Percentiles rank a stretch among this genome's conserved stretches.
Conservation (phyloP, 306 rosid genomes). For the Vicia faba region DNA sequence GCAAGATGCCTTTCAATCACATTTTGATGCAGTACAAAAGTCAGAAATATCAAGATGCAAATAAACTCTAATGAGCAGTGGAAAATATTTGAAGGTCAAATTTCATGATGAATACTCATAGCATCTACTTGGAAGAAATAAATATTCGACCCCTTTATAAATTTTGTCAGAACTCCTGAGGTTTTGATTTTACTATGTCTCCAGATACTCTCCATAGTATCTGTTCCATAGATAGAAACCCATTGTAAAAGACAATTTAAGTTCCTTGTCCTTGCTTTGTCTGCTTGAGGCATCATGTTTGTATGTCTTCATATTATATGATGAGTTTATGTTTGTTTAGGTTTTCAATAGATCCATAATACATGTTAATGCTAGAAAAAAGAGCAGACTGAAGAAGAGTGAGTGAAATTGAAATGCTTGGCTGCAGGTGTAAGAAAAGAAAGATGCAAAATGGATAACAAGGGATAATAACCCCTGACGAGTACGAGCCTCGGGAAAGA, state of each 20-base stretch:
- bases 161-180: not conserved
- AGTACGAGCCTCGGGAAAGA: not conserved
- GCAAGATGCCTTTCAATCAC: not conserved
- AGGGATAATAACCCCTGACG: not conserved
- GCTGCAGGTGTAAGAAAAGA: slow-evolving; percentile 11
- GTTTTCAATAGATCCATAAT: not conserved
- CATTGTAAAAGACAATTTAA: not conserved
- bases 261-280: not conserved
- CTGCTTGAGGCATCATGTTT: not conserved
- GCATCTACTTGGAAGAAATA: not conserved
- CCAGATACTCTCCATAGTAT: not conserved
- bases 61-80: not conserved
- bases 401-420: too few species aligned
- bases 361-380: not conserved
- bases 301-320: not conserved
- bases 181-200: slow-evolving; percentile 2
- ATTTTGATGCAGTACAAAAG: too few species aligned
- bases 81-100: not conserved
- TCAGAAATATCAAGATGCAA: slow-evolving; percentile 9
- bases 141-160: not conserved
- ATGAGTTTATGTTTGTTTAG: not conserved
- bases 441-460: not conserved
- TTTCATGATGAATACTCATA: slow-evolving; percentile 9
- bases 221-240: not conserved
- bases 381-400: not conserved